phyloP scores from a whole-genome alignment of 2,329 filamentous ascomycete genomes.

The Cadophora sp. region DNA sequence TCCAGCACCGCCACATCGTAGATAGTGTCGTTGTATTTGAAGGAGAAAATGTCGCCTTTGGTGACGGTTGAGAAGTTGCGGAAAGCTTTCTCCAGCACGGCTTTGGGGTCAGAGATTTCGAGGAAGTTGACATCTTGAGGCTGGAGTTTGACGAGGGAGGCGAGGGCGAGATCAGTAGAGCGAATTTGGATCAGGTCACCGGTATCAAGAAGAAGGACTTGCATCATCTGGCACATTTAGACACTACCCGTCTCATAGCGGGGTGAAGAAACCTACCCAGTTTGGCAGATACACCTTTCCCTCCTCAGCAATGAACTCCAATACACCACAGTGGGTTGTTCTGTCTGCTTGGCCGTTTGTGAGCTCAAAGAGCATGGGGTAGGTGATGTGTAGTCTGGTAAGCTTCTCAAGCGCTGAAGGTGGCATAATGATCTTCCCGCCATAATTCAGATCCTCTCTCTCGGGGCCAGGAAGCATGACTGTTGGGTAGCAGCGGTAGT shows the following conservation, averaged over 20 bases:
- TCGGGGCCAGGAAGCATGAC: constrained; percentile 93
- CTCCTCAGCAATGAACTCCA: constrained; percentile 98
- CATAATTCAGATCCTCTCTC: constrained; percentile 89
- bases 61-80: constrained; percentile 94
- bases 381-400: constrained; percentile 93
- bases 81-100: constrained; percentile 95
- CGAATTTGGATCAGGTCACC: constrained; percentile 96
- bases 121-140: constrained; percentile 93
- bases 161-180: constrained; percentile 89
- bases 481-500: constrained; percentile 96
- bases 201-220: constrained; percentile 85
- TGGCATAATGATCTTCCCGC: constrained; percentile 97
- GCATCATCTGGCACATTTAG: constrained; percentile 75
- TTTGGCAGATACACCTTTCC: constrained; percentile 94
- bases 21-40: constrained; percentile 92
- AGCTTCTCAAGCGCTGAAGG: constrained; percentile 96
- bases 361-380: constrained; percentile 96
- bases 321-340: constrained; percentile 89
- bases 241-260: constrained; percentile 17
- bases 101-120: constrained; percentile 96
- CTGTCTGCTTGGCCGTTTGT: constrained; percentile 82
- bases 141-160: constrained; percentile 94
- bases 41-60: constrained; percentile 93
- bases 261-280: constrained; percentile 68
- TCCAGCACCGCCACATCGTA: constrained; percentile 95